phyloP scores from a whole-genome alignment of 2,329 filamentous ascomycete species.

The Fusarium miscanthi region DNA sequence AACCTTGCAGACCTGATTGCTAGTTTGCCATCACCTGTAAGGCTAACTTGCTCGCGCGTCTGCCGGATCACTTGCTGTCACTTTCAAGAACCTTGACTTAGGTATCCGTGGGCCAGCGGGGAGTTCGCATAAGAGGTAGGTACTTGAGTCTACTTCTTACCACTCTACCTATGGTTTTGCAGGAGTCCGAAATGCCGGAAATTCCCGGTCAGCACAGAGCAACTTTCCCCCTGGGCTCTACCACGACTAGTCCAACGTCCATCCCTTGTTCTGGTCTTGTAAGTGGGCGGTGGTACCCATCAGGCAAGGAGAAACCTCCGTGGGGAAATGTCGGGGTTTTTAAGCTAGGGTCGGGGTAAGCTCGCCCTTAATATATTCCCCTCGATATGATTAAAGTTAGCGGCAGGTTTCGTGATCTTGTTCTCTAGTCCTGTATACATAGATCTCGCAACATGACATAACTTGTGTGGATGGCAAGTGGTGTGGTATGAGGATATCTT shows the following conservation, averaged over 20 bases:
- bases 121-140: constrained; percentile 2
- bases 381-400: background rate
- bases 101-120: background rate
- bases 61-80: constrained; percentile 23
- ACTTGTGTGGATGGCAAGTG: background rate
- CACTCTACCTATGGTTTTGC: background rate
- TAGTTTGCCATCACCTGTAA: background rate
- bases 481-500: background rate
- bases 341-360: constrained; percentile 28
- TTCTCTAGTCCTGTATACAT: background rate
- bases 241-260: constrained; percentile 3
- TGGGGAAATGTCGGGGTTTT: constrained; percentile 41
- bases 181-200: constrained; percentile 20
- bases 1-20: background rate
- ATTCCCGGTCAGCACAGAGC: constrained; percentile 23
- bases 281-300: constrained; percentile 10
- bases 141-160: constrained; percentile 8
- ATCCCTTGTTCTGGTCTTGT: constrained; percentile 18
- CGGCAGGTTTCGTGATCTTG: constrained; percentile 1
- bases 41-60: constrained; percentile 28
- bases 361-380: constrained; percentile 15
- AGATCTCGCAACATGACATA: background rate
- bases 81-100: background rate
- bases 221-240: constrained; percentile 18
- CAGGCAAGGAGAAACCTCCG: constrained; percentile 12